These are phyloP conservation scores for Candida dendrica DNA, from an alignment of 805 yeast genomes.

Conservation along the genomic window DNA sequence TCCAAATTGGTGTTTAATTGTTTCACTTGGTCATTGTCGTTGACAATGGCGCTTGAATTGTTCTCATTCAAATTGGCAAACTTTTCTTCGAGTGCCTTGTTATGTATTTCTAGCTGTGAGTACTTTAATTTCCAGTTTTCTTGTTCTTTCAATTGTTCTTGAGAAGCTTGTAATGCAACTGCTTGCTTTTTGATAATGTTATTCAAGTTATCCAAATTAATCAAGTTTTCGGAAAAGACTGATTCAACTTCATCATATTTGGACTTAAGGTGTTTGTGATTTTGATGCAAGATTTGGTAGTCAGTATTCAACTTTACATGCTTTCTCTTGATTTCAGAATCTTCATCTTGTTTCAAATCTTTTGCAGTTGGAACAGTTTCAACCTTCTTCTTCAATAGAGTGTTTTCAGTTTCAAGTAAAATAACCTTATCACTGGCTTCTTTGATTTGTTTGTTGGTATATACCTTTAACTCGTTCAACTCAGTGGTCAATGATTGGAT, in stretches of 20 bases:
- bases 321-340: conserved; percentile 32
- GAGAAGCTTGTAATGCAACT: conserved; percentile 33
- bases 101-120: conserved; percentile 39
- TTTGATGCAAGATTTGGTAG: conserved; percentile 36
- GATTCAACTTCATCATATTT: conserved; percentile 42
- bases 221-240: conserved; percentile 43
- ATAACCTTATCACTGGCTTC: conserved; percentile 50
- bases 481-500: conserved; percentile 26
- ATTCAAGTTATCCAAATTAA: conserved; percentile 47
- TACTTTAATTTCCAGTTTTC: conserved; percentile 38
- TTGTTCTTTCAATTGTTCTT: conserved; percentile 34
- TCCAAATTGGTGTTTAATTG: conserved; percentile 22
- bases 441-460: conserved; percentile 44
- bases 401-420: conserved; percentile 35
- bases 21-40: conserved; percentile 23
- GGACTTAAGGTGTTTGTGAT: conserved; percentile 34
- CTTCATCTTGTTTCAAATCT: conserved; percentile 16
- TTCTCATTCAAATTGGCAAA: conserved; percentile 32
- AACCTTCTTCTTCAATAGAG: conserved; percentile 12
- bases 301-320: conserved; percentile 37
- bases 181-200: conserved; percentile 47
- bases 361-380: conserved; percentile 16
- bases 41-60: conserved; percentile 25
- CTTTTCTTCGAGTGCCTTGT: conserved; percentile 38
- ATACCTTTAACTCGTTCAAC: conserved; percentile 29